Evolutionary conservation across 805 yeast genomes (phyloP).

Genomic region (Candida jianshihensis): DNA sequence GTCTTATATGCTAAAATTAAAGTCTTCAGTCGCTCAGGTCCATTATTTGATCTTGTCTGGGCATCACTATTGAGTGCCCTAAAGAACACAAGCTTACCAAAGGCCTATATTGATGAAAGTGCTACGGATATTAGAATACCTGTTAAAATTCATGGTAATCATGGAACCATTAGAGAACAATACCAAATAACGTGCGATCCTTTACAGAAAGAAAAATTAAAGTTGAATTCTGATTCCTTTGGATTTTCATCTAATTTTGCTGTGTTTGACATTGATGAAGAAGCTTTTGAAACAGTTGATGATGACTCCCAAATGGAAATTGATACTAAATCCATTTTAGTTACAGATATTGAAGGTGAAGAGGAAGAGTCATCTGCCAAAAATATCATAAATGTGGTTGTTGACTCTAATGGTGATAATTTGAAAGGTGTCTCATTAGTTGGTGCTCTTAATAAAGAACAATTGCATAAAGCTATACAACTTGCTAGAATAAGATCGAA

Average conservation of each 20-base stretch:
- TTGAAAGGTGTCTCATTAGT: constrained; percentile 39
- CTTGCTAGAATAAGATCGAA: constrained; percentile 42
- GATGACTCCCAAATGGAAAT: constrained; percentile 28
- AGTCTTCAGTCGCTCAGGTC: constrained; percentile 77
- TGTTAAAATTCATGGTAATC: constrained; percentile 43
- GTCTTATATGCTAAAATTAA: constrained; percentile 68
- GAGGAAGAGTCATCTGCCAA: constrained; percentile 63
- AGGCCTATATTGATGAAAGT: constrained; percentile 59
- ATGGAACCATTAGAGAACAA: constrained; percentile 39
- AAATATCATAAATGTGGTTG: constrained; percentile 45
- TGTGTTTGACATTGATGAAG: constrained; percentile 37
- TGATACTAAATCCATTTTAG: constrained; percentile 31
- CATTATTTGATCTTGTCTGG: constrained; percentile 73
- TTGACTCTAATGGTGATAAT: constrained; percentile 21
- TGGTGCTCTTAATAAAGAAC: constrained; percentile 43
- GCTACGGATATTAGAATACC: constrained; percentile 46
- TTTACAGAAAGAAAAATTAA: constrained; percentile 29
- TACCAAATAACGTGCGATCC: constrained; percentile 55
- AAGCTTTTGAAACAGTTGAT: constrained; percentile 24
- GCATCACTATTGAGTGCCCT: constrained; percentile 60
- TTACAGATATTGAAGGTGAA: constrained; percentile 79
- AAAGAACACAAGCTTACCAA: constrained; percentile 53
- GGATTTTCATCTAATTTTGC: constrained; percentile 53
- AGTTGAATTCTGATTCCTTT: constrained; percentile 29
- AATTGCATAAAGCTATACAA: constrained; percentile 39